A percentile compares a stretch with the other conserved stretches of the same genome.
phyloP scores from a whole-genome alignment of 805 yeast genomes.

The Allodekkera sacchari region DNA sequence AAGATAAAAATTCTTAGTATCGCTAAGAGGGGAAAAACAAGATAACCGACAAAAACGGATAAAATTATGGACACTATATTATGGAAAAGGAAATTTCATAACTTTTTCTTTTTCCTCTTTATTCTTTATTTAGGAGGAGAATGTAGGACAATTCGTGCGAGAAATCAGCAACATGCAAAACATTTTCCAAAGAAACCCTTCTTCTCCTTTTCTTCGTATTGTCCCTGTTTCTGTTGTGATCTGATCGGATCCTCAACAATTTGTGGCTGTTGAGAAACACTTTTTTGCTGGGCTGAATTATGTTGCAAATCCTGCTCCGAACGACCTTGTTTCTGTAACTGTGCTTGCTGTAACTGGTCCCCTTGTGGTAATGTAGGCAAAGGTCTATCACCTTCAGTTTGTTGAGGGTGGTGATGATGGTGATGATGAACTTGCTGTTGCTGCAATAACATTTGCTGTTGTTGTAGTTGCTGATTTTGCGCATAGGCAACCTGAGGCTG shows the following conservation, averaged over 20 bases:
- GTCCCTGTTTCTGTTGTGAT: slow-evolving; percentile 15
- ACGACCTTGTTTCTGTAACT: slow-evolving; percentile 1
- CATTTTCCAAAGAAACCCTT: slow-evolving; percentile 20
- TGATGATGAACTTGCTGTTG: slow-evolving; percentile 3
- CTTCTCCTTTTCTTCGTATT: slow-evolving; percentile 10
- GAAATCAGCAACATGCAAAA: slow-evolving; percentile 3
- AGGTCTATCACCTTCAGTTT: slow-evolving; percentile 22
- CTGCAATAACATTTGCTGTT: slow-evolving; percentile 6
- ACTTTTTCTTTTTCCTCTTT: not conserved
- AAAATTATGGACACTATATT: no score
- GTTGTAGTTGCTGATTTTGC: slow-evolving; percentile 9
- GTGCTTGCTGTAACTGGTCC: slow-evolving; percentile 2
- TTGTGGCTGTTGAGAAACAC: slow-evolving; percentile 20
- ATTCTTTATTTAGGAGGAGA: not conserved
- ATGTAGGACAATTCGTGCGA: slow-evolving; percentile 1
- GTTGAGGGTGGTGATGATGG: slow-evolving; percentile 7
- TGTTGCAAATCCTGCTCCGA: slow-evolving; percentile 7
- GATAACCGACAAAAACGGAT: not conserved
- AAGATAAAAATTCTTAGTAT: not conserved
- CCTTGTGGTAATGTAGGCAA: slow-evolving; percentile 26
- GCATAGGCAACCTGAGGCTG: slow-evolving; percentile 7
- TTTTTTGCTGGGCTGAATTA: slow-evolving; percentile 9
- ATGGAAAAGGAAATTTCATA: not conserved
- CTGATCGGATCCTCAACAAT: slow-evolving; percentile 5
- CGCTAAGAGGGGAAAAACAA: not conserved